Evolutionary conservation across 2,329 filamentous ascomycete species (phyloP).

Genomic region (Penicillium janthinellum): DNA sequence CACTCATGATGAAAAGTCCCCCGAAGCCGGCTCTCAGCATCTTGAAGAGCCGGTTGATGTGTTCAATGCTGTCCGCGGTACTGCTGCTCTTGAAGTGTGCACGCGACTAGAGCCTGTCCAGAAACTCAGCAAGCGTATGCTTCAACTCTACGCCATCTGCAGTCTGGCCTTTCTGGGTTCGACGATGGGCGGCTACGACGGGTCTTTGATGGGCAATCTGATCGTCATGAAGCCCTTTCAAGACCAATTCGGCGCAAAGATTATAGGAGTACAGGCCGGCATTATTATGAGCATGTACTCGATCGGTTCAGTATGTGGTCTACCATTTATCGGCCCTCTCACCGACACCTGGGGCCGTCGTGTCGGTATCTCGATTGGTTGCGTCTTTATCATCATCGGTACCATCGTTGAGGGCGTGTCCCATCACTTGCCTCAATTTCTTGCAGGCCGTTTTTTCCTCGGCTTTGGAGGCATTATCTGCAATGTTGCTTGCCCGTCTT

Average conservation of each 20-base stretch:
- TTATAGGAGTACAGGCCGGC: conserved; percentile 41
- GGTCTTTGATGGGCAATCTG: conserved; percentile 57
- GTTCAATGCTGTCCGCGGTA: not conserved
- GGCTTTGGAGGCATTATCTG: conserved; percentile 61
- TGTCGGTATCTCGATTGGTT: conserved; percentile 39
- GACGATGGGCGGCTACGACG: conserved; percentile 62
- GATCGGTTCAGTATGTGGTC: not conserved
- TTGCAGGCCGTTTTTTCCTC: conserved; percentile 58
- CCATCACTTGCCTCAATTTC: conserved; percentile 51
- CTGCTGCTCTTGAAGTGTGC: not conserved
- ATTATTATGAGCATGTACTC: not conserved
- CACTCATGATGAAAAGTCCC: not conserved
- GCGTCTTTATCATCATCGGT: conserved; percentile 37
- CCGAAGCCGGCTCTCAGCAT: not conserved
- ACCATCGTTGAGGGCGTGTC: conserved; percentile 51
- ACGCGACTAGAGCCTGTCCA: not conserved
- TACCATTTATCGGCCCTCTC: conserved; percentile 48
- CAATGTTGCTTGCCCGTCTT: conserved; percentile 48
- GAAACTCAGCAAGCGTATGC: not conserved
- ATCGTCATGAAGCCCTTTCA: conserved; percentile 52
- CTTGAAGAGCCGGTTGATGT: not conserved
- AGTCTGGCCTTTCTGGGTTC: conserved; percentile 47
- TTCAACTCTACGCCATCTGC: not conserved
- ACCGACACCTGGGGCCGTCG: conserved; percentile 54
- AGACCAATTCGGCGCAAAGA: conserved; percentile 45